A percentile compares a stretch with the other conserved stretches of the same genome.
These are phyloP conservation scores for Cochlearia excelsa DNA, from an alignment of 345 rosid genomes.

Conservation along the genomic window DNA sequence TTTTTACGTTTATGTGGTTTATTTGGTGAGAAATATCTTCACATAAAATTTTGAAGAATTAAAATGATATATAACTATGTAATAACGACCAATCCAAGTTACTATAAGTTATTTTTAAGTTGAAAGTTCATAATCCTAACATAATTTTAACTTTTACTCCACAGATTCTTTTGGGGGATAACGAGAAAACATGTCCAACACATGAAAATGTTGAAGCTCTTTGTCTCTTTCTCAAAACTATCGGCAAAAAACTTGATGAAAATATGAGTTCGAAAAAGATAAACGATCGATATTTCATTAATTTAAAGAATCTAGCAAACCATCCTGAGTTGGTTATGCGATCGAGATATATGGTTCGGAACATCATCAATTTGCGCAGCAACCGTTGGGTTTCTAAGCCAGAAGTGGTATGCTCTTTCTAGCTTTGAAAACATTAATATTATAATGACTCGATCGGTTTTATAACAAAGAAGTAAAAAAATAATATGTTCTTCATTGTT, in stretches of 20 bases:
- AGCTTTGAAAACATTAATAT: no score
- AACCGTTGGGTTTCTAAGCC: slow-evolving; percentile 65
- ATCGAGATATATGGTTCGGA: slow-evolving; percentile 68
- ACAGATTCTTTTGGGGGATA: slow-evolving; percentile 79
- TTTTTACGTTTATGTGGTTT: no score
- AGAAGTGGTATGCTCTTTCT: slow-evolving; percentile 50
- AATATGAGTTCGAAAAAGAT: slow-evolving; percentile 47
- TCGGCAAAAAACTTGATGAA: slow-evolving; percentile 82
- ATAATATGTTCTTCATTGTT: no score
- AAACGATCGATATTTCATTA: slow-evolving; percentile 58
- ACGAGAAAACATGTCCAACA: slow-evolving; percentile 60
- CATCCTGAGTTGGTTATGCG: slow-evolving; percentile 60
- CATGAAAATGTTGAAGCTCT: slow-evolving; percentile 92
- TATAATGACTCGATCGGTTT: no score
- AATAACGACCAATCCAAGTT: no score
- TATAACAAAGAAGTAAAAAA: no score
- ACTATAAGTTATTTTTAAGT: no score
- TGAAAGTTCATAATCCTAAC: no score
- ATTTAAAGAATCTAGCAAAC: slow-evolving; percentile 52
- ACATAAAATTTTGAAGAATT: no score
- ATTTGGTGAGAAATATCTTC: no score
- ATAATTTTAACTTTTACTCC: not conserved
- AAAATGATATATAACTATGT: no score
- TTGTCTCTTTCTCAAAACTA: slow-evolving; percentile 71
- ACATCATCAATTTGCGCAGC: slow-evolving; percentile 60